Percentiles rank a stretch among this genome's conserved stretches.
These are phyloP conservation scores for Sordariomycetes sp. DNA, from an alignment of 2,329 filamentous ascomycete species.

Conservation along the genomic window DNA sequence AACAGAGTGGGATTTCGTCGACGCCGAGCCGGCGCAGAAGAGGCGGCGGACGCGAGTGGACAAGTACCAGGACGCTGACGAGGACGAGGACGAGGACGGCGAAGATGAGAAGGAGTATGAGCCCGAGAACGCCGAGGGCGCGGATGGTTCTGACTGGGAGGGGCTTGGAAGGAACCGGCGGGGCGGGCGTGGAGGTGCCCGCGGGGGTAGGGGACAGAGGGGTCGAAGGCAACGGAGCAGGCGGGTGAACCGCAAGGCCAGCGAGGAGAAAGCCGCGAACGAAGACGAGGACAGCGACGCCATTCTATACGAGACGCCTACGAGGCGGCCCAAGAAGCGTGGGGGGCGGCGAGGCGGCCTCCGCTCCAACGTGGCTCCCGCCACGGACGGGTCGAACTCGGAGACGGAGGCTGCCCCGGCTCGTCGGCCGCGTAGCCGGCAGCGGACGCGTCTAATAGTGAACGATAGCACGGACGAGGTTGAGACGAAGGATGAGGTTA, in stretches of 20 bases:
- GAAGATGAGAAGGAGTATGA: background rate
- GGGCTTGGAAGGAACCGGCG: background rate
- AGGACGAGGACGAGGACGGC: constrained; percentile 6
- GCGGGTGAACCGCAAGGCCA: background rate
- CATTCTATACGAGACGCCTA: background rate
- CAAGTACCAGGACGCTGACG: background rate
- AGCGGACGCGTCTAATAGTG: constrained; percentile 10
- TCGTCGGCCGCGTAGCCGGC: constrained; percentile 22
- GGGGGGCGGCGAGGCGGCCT: background rate
- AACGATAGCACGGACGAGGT: background rate
- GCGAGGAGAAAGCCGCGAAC: background rate
- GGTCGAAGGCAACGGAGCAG: background rate
- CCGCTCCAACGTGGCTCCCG: background rate
- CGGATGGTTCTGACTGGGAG: background rate
- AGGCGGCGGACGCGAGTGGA: background rate
- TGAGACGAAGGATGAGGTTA: background rate
- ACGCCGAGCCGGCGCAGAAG: background rate
- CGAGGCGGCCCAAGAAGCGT: background rate
- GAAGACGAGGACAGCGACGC: background rate
- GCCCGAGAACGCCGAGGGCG: background rate
- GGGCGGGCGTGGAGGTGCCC: background rate
- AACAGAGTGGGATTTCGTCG: background rate
- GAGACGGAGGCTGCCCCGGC: constrained; percentile 22
- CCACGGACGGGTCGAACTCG: background rate
- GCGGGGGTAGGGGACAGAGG: background rate